Percentiles rank a stretch among this genome's conserved stretches.
These are phyloP conservation scores for Suhomyces pyralidae DNA, from an alignment of 805 yeast genomes.

Conservation along the genomic window DNA sequence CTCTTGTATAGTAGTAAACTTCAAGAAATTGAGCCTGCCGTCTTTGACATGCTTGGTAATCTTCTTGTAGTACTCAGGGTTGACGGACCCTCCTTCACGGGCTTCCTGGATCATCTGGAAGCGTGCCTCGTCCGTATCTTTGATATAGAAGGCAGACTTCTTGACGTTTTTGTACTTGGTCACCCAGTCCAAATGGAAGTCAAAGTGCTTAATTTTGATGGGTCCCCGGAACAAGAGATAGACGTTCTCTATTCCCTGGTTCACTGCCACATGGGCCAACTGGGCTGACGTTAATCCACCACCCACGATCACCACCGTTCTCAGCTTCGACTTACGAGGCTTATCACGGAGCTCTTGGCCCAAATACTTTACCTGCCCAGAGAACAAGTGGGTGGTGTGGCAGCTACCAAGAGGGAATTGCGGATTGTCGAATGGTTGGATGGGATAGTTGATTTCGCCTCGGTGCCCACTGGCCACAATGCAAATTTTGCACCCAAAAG, in stretches of 20 bases:
- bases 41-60: conserved; percentile 25
- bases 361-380: conserved; percentile 22
- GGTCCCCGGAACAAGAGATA: conserved; percentile 35
- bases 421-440: conserved; percentile 15
- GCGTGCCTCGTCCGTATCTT: conserved; percentile 42
- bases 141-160: conserved; percentile 42
- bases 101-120: conserved; percentile 40
- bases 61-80: conserved; percentile 41
- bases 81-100: conserved; percentile 45
- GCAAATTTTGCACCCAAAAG: conserved; percentile 32
- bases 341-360: conserved; percentile 12
- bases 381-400: conserved; percentile 37
- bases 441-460: conserved; percentile 34
- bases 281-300: conserved; percentile 49
- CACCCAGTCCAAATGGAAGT: conserved; percentile 49
- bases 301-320: conserved; percentile 36
- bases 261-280: conserved; percentile 37
- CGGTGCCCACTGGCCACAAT: conserved; percentile 36
- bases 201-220: conserved; percentile 45
- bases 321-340: conserved; percentile 5
- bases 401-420: conserved; percentile 25
- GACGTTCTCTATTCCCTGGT: conserved; percentile 27
- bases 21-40: conserved; percentile 29
- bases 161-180: conserved; percentile 46
- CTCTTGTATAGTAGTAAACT: conserved; percentile 23